Evolutionary conservation across 1,139 yeast genomes (phyloP).

Genomic region (Eremothecium gossypii): DNA sequence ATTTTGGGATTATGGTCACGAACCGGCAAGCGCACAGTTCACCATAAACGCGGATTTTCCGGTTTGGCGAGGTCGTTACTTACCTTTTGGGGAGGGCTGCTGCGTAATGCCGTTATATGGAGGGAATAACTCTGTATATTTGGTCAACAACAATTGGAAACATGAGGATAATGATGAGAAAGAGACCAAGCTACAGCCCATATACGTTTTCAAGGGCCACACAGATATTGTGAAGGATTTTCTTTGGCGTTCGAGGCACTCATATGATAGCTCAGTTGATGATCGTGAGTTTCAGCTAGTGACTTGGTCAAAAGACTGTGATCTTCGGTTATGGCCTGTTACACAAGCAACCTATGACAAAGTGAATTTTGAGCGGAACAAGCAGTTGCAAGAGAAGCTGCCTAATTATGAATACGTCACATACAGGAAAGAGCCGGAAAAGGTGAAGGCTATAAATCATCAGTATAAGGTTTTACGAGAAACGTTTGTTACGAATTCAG

Average conservation of each 20-base stretch:
- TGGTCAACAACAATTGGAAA: conserved; percentile 38
- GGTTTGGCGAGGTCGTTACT: conserved; percentile 74
- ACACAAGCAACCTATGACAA: conserved; percentile 48
- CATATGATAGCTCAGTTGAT: conserved; percentile 38
- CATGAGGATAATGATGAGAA: conserved; percentile 33
- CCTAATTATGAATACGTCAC: conserved; percentile 42
- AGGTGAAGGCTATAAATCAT: conserved; percentile 9
- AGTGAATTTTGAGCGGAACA: conserved; percentile 44
- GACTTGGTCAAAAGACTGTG: conserved; percentile 90
- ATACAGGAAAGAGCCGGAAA: conserved; percentile 43
- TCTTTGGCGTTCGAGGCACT: conserved; percentile 66
- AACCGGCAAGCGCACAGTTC: conserved; percentile 40
- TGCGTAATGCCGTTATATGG: conserved; percentile 88
- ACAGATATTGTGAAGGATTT: conserved; percentile 78
- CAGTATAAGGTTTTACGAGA: conserved; percentile 28
- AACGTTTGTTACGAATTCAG: conserved; percentile 33
- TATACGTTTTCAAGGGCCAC: conserved; percentile 68
- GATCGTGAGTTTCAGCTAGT: conserved; percentile 83
- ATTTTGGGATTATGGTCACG: conserved; percentile 60
- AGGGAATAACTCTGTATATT: conserved; percentile 65
- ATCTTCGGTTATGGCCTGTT: conserved; percentile 74
- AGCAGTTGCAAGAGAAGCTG: conserved; percentile 32
- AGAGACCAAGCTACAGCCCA: conserved; percentile 43
- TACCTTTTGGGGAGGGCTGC: conserved; percentile 89
- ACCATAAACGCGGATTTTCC: conserved; percentile 72